Percentiles rank a stretch among this genome's conserved stretches.
Evolutionary conservation across 352 stramenopile species (phyloP).

Genomic region (Phytopythium helicoides): DNA sequence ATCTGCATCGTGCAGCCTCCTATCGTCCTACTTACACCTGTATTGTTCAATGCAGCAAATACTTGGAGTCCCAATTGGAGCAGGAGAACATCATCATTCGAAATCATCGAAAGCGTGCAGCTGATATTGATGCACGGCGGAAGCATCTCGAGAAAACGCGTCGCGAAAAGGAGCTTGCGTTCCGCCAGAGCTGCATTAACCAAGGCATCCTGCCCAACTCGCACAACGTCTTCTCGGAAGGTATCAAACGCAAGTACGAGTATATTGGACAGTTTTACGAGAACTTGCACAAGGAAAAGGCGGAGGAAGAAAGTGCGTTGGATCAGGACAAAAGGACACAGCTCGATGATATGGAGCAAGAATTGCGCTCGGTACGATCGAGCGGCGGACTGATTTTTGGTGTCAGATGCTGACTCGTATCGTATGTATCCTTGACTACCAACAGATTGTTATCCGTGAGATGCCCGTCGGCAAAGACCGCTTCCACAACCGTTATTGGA

Average conservation of each 20-base stretch:
- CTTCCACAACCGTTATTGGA: constrained; percentile 78
- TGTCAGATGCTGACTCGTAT: neutral
- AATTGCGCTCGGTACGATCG: constrained; percentile 31
- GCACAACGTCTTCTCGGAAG: constrained; percentile 60
- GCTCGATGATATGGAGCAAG: constrained; percentile 28
- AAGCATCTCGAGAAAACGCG: constrained; percentile 46
- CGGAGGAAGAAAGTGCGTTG: constrained; percentile 46
- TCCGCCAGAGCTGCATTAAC: constrained; percentile 53
- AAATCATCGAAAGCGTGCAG: constrained; percentile 47
- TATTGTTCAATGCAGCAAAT: constrained; percentile 20
- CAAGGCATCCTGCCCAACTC: constrained; percentile 69
- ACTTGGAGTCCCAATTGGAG: constrained; percentile 57
- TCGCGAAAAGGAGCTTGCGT: constrained; percentile 57
- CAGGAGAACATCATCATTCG: constrained; percentile 51
- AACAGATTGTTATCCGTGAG: constrained; percentile 61
- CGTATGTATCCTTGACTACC: neutral
- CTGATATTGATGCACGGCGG: constrained; percentile 50
- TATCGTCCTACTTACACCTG: neutral
- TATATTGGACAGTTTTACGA: constrained; percentile 73
- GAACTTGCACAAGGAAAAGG: constrained; percentile 46
- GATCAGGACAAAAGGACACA: constrained; percentile 52
- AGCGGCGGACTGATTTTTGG: neutral
- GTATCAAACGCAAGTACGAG: constrained; percentile 54
- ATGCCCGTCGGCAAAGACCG: constrained; percentile 67
- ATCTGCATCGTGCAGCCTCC: neutral